Evolutionary conservation across 2,329 filamentous ascomycete species (phyloP).

Genomic region (Pseudocercospora cruenta): DNA sequence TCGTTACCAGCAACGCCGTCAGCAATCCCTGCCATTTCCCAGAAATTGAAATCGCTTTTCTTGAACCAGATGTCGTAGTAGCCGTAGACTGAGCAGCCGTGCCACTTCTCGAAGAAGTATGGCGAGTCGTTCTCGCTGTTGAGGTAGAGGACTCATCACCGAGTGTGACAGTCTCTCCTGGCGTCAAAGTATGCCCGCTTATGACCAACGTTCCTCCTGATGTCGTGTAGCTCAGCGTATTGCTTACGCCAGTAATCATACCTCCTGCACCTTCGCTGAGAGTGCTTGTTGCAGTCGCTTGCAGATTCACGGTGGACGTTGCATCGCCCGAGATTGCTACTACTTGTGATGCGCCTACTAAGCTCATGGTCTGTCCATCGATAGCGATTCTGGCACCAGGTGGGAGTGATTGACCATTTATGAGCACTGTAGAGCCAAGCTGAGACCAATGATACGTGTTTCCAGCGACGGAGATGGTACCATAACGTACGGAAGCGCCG

Average conservation of each 20-base stretch:
- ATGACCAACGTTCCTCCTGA: slow-evolving; percentile 5
- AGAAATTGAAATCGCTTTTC: background rate
- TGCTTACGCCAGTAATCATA: slow-evolving; percentile 6
- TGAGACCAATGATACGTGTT: background rate
- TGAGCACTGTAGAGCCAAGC: background rate
- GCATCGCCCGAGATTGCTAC: background rate
- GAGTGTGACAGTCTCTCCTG: background rate
- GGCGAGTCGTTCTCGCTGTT: background rate
- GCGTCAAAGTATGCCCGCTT: slow-evolving; percentile 9
- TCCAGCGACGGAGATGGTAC: background rate
- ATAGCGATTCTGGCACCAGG: background rate
- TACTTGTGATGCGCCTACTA: slow-evolving; percentile 1
- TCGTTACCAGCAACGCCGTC: background rate
- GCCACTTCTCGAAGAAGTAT: background rate
- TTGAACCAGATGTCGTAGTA: background rate
- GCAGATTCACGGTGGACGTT: background rate
- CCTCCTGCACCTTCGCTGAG: background rate
- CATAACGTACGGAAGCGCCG: background rate
- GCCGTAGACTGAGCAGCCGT: background rate
- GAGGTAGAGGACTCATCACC: background rate
- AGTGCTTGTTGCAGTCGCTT: slow-evolving; percentile 2
- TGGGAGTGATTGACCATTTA: slow-evolving; percentile 6
- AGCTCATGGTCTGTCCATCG: slow-evolving; percentile 5
- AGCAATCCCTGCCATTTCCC: background rate
- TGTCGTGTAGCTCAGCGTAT: slow-evolving; percentile 1